Conservation (phyloP, 2,329 filamentous ascomycete species). For the Penicillium palitans region DNA sequence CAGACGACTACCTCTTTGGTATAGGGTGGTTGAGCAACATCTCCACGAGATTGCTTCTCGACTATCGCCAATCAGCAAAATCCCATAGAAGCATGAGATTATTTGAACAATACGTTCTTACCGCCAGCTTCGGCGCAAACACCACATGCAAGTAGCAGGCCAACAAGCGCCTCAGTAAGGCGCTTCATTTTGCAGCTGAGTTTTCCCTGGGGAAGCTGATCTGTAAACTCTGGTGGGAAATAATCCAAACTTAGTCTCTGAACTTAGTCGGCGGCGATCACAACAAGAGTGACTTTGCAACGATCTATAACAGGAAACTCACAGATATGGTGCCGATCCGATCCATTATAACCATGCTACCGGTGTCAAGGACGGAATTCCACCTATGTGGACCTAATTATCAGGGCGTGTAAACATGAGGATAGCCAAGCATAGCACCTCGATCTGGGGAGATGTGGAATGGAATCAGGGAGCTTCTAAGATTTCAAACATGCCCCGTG, state of each 20-base stretch:
- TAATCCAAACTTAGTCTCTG: constrained; percentile 11
- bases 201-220: background rate
- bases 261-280: constrained; percentile 14
- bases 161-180: constrained; percentile 15
- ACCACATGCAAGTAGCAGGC: constrained; percentile 15
- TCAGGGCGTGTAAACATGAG: constrained; percentile 15
- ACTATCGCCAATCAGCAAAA: constrained; percentile 21
- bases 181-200: constrained; percentile 15
- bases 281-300: constrained; percentile 10
- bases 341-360: constrained; percentile 19
- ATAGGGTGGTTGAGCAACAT: constrained; percentile 41
- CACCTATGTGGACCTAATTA: background rate
- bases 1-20: constrained; percentile 58
- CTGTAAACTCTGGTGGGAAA: background rate
- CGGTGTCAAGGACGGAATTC: background rate
- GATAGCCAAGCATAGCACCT: constrained; percentile 19
- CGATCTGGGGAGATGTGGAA: constrained; percentile 22
- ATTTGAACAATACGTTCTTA: constrained; percentile 14
- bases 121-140: constrained; percentile 27
- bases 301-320: background rate
- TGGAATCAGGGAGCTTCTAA: constrained; percentile 12
- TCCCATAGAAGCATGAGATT: background rate
- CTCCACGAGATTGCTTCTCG: constrained; percentile 14
- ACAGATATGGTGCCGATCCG: constrained; percentile 21
- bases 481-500: background rate